A percentile compares a stretch with the other conserved stretches of the same genome.
Evolutionary conservation across 2,329 filamentous ascomycete genomes (phyloP).

Genomic region (Venturia asperata): DNA sequence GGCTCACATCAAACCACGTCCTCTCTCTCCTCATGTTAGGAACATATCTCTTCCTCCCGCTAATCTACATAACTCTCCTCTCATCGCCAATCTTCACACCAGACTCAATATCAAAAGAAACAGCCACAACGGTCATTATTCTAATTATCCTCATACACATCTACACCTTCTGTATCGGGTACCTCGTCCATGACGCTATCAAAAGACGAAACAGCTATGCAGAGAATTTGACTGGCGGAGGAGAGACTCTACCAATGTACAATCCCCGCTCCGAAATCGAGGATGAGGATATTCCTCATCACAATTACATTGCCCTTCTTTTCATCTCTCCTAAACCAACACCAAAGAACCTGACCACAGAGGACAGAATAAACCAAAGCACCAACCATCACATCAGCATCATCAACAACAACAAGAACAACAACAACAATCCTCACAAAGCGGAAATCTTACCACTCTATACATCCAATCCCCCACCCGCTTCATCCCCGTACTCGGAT

Average conservation of each 20-base stretch:
- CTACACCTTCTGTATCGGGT: not conserved
- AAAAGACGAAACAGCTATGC: not conserved
- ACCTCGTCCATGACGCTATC: not conserved
- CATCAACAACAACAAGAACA: too few relatives aligned
- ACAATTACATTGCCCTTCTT: not conserved
- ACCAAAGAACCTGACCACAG: too few relatives aligned
- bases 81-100: not conserved
- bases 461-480: too few relatives aligned
- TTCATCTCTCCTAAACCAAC: too few relatives aligned
- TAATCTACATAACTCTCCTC: conserved; percentile 1
- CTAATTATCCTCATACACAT: not conserved
- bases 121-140: not conserved
- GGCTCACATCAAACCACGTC: not conserved
- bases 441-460: too few relatives aligned
- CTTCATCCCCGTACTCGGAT: too few relatives aligned
- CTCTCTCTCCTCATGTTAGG: not conserved
- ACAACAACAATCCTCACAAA: too few relatives aligned
- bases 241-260: not conserved
- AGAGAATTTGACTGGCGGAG: not conserved
- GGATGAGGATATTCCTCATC: not conserved
- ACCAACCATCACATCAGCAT: too few relatives aligned
- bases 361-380: too few relatives aligned
- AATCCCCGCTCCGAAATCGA: not conserved
- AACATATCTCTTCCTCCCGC: conserved; percentile 6
- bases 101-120: not conserved